Conservation (phyloP, 2,329 filamentous ascomycete genomes). For the Fusarium piperis region DNA sequence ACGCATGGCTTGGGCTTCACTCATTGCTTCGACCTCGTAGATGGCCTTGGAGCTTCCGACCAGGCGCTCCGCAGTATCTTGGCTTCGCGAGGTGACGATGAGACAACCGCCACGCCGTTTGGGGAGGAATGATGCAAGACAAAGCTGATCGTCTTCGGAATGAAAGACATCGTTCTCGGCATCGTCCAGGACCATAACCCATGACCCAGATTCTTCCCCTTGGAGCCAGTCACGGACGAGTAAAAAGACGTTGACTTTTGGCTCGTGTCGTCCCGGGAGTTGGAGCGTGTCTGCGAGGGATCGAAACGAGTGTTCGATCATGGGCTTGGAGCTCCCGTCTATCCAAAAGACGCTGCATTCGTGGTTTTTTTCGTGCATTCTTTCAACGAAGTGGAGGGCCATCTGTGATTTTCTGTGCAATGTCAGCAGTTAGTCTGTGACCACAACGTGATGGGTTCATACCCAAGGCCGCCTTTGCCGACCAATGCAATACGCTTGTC, state of each 20-base stretch:
- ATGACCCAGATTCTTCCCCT: conserved; percentile 30
- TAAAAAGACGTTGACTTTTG: conserved; percentile 44
- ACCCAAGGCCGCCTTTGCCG: neutral
- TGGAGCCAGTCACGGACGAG: conserved; percentile 45
- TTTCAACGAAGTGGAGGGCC: conserved; percentile 51
- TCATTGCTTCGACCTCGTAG: neutral
- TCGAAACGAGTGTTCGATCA: conserved; percentile 48
- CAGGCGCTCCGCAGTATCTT: conserved; percentile 8
- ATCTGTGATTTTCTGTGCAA: conserved; percentile 39
- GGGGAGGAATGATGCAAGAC: conserved; percentile 27
- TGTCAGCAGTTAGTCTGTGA: neutral
- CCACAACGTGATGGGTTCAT: neutral
- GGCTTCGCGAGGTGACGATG: conserved; percentile 30
- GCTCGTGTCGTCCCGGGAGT: conserved; percentile 43
- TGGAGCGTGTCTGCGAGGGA: conserved; percentile 47
- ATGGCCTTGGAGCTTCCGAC: neutral
- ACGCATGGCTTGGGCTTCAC: neutral
- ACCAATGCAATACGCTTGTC: neutral
- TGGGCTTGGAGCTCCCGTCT: conserved; percentile 45
- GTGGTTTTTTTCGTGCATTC: conserved; percentile 34
- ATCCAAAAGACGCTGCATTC: conserved; percentile 51
- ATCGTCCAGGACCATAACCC: conserved; percentile 38
- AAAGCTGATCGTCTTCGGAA: neutral
- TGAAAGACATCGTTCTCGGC: conserved; percentile 20
- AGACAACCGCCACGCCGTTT: conserved; percentile 20